Evolutionary conservation across 1,139 yeast genomes (phyloP).

Genomic region (Suhomyces panamericanus): DNA sequence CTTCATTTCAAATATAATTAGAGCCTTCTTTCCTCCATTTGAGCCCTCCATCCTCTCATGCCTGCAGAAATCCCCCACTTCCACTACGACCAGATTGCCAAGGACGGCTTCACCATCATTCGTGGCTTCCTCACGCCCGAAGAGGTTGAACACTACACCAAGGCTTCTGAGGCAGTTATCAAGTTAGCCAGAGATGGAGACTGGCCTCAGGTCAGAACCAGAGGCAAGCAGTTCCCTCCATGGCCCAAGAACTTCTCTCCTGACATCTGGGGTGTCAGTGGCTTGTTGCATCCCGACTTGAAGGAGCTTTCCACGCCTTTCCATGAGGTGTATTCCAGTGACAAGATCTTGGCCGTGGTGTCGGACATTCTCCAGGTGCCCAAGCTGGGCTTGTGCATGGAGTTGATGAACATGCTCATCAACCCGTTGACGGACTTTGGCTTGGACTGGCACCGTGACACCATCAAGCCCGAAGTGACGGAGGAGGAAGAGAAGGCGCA

Average conservation of each 20-base stretch:
- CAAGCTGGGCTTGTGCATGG: constrained; percentile 45
- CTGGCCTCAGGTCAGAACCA: constrained; percentile 54
- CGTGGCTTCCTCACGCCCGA: constrained; percentile 42
- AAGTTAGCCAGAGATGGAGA: constrained; percentile 49
- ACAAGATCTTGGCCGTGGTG: constrained; percentile 43
- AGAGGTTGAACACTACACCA: constrained; percentile 39
- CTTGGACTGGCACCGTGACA: constrained; percentile 59
- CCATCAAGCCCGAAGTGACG: constrained; percentile 50
- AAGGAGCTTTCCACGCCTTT: constrained; percentile 40
- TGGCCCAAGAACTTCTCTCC: constrained; percentile 58
- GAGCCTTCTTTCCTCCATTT: neutral
- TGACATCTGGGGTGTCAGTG: constrained; percentile 59
- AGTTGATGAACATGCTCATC: constrained; percentile 56
- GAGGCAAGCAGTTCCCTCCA: constrained; percentile 60
- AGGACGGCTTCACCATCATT: constrained; percentile 47
- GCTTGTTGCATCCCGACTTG: constrained; percentile 52
- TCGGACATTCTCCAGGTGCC: constrained; percentile 47
- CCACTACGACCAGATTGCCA: constrained; percentile 34
- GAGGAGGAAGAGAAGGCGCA: constrained; percentile 48
- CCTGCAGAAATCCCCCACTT: constrained; percentile 10
- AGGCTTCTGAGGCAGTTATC: constrained; percentile 45
- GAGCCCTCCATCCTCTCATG: neutral
- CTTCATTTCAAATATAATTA: neutral
- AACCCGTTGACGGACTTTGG: constrained; percentile 58
- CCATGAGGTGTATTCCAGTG: constrained; percentile 47